Conservation (phyloP, 2,329 filamentous ascomycete genomes). For the Ophiostoma pallidulum region DNA sequence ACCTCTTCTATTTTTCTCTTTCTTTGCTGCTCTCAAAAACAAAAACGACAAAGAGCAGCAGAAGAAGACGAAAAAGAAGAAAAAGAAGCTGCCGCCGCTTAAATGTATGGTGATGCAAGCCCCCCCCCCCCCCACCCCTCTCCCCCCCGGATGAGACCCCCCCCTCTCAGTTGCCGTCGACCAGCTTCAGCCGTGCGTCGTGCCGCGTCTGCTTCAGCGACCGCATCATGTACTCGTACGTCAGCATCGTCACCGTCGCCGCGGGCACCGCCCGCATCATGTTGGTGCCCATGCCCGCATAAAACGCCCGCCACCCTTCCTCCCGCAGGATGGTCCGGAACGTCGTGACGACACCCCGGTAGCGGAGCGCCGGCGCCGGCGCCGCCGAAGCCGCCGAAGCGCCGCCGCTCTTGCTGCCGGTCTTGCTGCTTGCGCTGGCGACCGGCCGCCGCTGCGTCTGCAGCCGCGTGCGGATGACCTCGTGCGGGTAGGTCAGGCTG, state of each 20-base stretch:
- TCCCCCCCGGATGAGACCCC: not conserved
- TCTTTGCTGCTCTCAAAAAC: no score
- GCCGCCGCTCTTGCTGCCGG: not conserved
- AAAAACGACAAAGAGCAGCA: no score
- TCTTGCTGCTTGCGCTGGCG: no score
- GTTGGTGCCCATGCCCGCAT: slow-evolving; percentile 94
- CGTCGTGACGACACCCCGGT: slow-evolving; percentile 71
- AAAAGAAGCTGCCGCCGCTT: no score
- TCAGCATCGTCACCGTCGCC: slow-evolving; percentile 94
- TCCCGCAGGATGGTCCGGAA: slow-evolving; percentile 77
- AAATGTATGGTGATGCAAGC: no score
- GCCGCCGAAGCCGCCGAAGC: slow-evolving; percentile 20
- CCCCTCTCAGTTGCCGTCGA: not conserved
- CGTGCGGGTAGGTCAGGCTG: slow-evolving; percentile 92
- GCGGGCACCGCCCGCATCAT: slow-evolving; percentile 93
- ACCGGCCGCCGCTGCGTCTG: slow-evolving; percentile 78
- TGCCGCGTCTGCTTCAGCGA: slow-evolving; percentile 36
- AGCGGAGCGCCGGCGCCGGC: slow-evolving; percentile 40
- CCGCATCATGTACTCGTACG: slow-evolving; percentile 72
- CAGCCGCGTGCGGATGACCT: slow-evolving; percentile 85
- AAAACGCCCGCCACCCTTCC: slow-evolving; percentile 94
- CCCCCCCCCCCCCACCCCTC: not conserved
- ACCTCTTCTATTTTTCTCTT: not conserved
- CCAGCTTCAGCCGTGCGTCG: slow-evolving; percentile 29
- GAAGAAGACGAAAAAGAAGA: no score